A percentile compares a stretch with the other conserved stretches of the same genome.
phyloP scores from a whole-genome alignment of 2,329 filamentous ascomycete species.

The Aspergillus pseudoviridinutans region DNA sequence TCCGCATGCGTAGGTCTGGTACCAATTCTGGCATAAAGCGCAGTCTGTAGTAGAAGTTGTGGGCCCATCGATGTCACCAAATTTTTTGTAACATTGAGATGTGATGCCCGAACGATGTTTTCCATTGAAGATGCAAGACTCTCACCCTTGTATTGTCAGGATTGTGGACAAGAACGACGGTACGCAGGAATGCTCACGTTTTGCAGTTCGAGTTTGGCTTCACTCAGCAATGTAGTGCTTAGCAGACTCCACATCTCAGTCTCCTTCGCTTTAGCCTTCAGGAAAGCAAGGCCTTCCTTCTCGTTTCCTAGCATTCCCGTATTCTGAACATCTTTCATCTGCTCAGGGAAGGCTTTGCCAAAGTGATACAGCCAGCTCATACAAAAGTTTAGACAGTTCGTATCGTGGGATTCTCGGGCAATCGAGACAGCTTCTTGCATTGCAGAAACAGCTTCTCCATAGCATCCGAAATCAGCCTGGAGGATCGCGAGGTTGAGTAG shows the following conservation, averaged over 20 bases:
- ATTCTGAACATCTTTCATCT: slow-evolving; percentile 67
- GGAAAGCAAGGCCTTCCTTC: slow-evolving; percentile 75
- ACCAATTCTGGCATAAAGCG: slow-evolving; percentile 74
- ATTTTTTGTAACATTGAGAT: slow-evolving; percentile 73
- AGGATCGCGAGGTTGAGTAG: slow-evolving; percentile 88
- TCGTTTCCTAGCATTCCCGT: slow-evolving; percentile 72
- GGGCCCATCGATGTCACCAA: slow-evolving; percentile 69
- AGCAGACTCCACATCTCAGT: slow-evolving; percentile 80
- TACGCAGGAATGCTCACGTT: slow-evolving; percentile 53
- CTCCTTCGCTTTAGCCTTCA: slow-evolving; percentile 82
- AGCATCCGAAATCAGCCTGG: slow-evolving; percentile 91
- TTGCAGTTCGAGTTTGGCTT: slow-evolving; percentile 74
- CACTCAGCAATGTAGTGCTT: slow-evolving; percentile 77
- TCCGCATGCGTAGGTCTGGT: slow-evolving; percentile 21
- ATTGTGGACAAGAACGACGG: not conserved
- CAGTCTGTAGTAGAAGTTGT: slow-evolving; percentile 67
- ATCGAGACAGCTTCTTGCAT: slow-evolving; percentile 95
- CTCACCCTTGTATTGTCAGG: slow-evolving; percentile 47
- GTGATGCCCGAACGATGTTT: slow-evolving; percentile 74
- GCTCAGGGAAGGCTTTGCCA: slow-evolving; percentile 73
- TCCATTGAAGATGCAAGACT: slow-evolving; percentile 63
- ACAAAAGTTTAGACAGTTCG: slow-evolving; percentile 88
- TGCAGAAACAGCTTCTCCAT: slow-evolving; percentile 81
- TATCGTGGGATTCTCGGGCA: slow-evolving; percentile 90
- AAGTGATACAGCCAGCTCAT: slow-evolving; percentile 96